Base-by-base conservation (phyloP, 2,329 filamentous ascomycete genomes). In the Zasmidium cellare region DNA sequence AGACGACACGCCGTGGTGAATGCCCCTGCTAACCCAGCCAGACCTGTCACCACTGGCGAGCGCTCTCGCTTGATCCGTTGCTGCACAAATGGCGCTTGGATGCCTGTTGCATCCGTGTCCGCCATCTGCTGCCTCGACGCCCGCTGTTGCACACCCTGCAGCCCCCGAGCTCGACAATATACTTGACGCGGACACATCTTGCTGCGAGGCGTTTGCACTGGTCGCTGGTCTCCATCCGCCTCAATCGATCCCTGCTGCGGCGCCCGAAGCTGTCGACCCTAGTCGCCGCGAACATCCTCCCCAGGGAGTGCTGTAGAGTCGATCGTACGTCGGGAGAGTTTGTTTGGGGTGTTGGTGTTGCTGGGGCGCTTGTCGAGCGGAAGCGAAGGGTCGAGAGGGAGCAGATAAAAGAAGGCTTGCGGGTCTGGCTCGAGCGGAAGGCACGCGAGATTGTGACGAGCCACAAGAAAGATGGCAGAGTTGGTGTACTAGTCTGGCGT, bases 361-460 rank as follows among this genome's bases (percentile, higher is more conserved):
- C 85, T 0, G 86, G 86, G 0, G 81, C 78, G 0, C 74, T 90
- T 31, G 82, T 89, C n/a, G 85, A 84, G 24, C 80, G 80, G 62
- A 83, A 84, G 67, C 78, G 84, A 55, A 82, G 81, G 12, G 79
- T 90, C 16, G 87, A 90, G 74, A 82, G 82, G 64, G 86, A 90
- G 74, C 79, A 80, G 59, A 78, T 90, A 46, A 90, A 89, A 69
- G 87, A 90, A 66, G 80, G 80, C 16, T 72, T 91, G 59, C 75
- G 87, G 38, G 79, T 80, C 12, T 90, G 87, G 85, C 80, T 90
- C 2, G 87, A 76, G 56, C 63, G 70, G 28, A 73, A 72, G 58
- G 72, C 71, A 16, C 55, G 64, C 9, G 60, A 75, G 68, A 73
- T 77, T 11, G 11, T 28, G 6, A 63, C 65, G 65, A 54, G 60